Base-by-base conservation (phyloP, 1,139 yeast genomes). In the Kluyveromyces marxianus region DNA sequence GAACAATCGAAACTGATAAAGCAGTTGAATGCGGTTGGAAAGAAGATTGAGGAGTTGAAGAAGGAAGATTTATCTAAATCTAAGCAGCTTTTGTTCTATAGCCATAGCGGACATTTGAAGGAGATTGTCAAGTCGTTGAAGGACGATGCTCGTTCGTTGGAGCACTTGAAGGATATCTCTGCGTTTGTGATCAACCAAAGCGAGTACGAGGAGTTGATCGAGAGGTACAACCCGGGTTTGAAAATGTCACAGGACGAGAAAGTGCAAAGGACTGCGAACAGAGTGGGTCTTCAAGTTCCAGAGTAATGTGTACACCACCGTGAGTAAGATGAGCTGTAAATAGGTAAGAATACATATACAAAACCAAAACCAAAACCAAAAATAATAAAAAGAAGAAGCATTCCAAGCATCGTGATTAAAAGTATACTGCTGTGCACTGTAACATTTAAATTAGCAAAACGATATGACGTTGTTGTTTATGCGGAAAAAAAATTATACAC, bases 141-240 rank as follows among this genome's bases (percentile, higher is more conserved):
- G 14, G 35, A 27, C 10, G 46, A 46, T 47, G 52, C 28, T 29
- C 46, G n/a, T 42, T 41, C 25, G 50, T 40, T 53, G 3, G 52
- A 53, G 31, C 68, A 65, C 46, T 39, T 65, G 31, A 50, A 56
- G 38, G 70, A 66, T 45, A 54, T 63, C 29, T 60, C 63, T 3
- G 70, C 83, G 47, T 90, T 80, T 58, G 69, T 90, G 47, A 71
- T 72, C 42, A 79, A 83, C 52, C 97, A 90, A 64, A 73, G 95
- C 52, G 78, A 74, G 7, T 90, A 88, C 66, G 80, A 79, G 50
- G 92, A 83, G 53, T 72, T 92, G 46, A 70, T 90, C 44, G 94
- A 85, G 53, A 75, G 95, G 54, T 90, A 90, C 65, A 88, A 90
- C 59, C 92, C 95, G 2, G 95, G 95, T 1, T 72, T 85, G 52